Conservation (phyloP, 495 filamentous ascomycete species). For the Hypoxylon cercidicola region DNA sequence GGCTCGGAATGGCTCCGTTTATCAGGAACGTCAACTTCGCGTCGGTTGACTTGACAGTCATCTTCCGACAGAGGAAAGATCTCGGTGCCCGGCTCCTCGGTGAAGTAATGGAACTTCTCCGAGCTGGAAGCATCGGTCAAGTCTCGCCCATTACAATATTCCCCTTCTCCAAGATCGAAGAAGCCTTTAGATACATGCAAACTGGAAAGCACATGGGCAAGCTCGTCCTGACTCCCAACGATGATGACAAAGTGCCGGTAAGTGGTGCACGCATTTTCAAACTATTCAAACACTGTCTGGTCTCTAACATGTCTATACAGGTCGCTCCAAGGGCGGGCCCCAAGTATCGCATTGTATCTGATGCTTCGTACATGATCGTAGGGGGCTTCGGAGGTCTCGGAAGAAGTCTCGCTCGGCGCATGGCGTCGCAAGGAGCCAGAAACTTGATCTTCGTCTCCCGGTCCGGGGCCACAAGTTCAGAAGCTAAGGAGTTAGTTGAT, state of each 20-base stretch:
- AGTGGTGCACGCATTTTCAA: neutral
- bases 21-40: constrained; percentile 45
- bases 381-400: constrained; percentile 69
- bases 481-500: neutral
- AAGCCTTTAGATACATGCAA: constrained; percentile 60
- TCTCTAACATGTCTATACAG: constrained; percentile 3
- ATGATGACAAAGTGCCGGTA: constrained; percentile 46
- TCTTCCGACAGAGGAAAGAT: constrained; percentile 41
- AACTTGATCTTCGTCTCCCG: constrained; percentile 63
- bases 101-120: constrained; percentile 46
- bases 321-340: constrained; percentile 14
- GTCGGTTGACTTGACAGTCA: constrained; percentile 50
- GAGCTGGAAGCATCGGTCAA: constrained; percentile 38
- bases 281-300: too few species aligned
- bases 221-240: constrained; percentile 52
- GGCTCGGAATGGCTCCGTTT: constrained; percentile 56
- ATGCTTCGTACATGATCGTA: constrained; percentile 62
- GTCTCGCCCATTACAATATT: constrained; percentile 51
- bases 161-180: constrained; percentile 55
- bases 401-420: constrained; percentile 57
- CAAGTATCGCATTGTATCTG: constrained; percentile 15
- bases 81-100: constrained; percentile 27
- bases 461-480: constrained; percentile 40
- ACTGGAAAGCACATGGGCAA: constrained; percentile 63
- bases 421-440: constrained; percentile 60